Base-by-base conservation (phyloP, 192 early-diverging fungal genomes). In the Kappamyces sp. region DNA sequence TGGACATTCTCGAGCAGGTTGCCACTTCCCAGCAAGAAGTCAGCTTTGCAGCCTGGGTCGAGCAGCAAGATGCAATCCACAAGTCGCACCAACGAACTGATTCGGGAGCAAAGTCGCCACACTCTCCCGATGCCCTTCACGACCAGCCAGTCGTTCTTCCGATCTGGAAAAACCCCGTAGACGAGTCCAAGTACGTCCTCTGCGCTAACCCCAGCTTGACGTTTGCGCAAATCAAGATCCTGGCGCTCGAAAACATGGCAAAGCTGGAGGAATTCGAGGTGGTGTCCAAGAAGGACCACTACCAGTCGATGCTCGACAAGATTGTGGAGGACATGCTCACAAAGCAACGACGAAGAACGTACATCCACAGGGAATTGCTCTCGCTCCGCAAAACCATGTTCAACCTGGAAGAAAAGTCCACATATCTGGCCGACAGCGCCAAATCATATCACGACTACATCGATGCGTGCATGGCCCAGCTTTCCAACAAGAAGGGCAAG, bases 301-400 rank as follows among this genome's bases (percentile, higher is more conserved):
- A 96, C 74, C 94, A 97, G 72, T 88, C 85, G 46, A 87, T 97
- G 80, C 75, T 99, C 37, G 94, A 92, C 58, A 76, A 86, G 35
- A 94, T 99, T 67, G 97, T 90, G 0, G 74, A 78, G 68, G 95
- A 97, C 60, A 91, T 99, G 71, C 77, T 90, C 31, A 95, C 87
- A 55, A 97, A 96, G 72, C 87, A 91, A 57, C 76, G 86, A 32
- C 84, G 92, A 8, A 82, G 96, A 31, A 74, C 83, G 34, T 81
- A 86, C 61, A 76, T 90, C 36, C 75, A 84, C 5, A 70, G 66
- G 0, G 95, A 98, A 64, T 76, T 92, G 60, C 63, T 66, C 31
- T 81, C 84, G 43, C 75, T 98, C 48, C 76, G 80, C 55, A 82
- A 83, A 35, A 97, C 96, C 3, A 68, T 99, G 35, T 59, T 67